Evolutionary conservation across 768 basidiomycete species (phyloP).

Genomic region (Coprinopsis cinerea): DNA sequence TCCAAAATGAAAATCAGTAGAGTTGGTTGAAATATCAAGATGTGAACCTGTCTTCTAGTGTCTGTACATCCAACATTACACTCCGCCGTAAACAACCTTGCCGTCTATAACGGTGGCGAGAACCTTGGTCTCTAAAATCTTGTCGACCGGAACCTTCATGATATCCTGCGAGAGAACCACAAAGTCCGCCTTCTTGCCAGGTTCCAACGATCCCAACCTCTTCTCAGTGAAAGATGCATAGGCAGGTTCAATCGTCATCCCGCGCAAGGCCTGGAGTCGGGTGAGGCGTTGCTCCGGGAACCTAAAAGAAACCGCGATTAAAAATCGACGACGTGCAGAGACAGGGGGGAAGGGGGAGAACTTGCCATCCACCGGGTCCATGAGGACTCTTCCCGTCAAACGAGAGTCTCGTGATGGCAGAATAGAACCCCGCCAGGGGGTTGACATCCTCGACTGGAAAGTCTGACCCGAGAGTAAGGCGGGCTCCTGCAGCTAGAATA

Average conservation of each 20-base stretch:
- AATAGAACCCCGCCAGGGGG: constrained; percentile 86
- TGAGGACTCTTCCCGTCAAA: constrained; percentile 75
- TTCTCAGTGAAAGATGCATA: constrained; percentile 81
- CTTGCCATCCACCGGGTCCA: constrained; percentile 77
- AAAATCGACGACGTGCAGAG: neutral
- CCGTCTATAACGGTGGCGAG: constrained; percentile 80
- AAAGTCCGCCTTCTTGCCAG: constrained; percentile 84
- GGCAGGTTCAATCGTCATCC: constrained; percentile 86
- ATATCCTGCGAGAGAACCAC: constrained; percentile 78
- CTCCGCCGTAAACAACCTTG: constrained; percentile 31
- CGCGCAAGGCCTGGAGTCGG: constrained; percentile 76
- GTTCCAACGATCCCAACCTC: constrained; percentile 63
- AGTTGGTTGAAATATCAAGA: neutral
- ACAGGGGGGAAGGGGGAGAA: neutral
- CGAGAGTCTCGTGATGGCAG: constrained; percentile 72
- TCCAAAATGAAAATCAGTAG: neutral
- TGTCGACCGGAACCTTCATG: constrained; percentile 51
- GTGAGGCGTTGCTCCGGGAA: constrained; percentile 71
- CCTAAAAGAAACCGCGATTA: constrained; percentile 36
- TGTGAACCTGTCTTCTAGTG: neutral
- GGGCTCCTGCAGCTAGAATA: constrained; percentile 50
- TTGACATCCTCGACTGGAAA: constrained; percentile 92
- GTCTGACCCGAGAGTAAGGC: constrained; percentile 80
- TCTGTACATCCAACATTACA: constrained; percentile 21
- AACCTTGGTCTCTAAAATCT: constrained; percentile 65